phyloP scores from a whole-genome alignment of 441 rosid species.

The Macaranga tanarius region DNA sequence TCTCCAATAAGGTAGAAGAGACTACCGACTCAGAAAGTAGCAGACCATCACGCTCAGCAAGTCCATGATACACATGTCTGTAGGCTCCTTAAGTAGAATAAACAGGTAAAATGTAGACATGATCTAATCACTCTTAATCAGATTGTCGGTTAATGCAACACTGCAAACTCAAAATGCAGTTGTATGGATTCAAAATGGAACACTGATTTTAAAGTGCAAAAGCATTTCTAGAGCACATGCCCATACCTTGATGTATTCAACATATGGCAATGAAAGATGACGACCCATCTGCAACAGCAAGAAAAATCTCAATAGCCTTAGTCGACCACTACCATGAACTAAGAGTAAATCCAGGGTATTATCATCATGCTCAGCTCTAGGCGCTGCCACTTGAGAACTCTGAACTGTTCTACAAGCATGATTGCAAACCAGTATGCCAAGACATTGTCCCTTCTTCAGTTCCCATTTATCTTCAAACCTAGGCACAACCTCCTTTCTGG shows the following conservation, averaged over 20 bases:
- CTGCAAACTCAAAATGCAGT: constrained; percentile 3
- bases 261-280: constrained; percentile 91
- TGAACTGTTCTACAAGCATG: constrained; percentile 96
- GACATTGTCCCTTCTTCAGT: constrained; percentile 72
- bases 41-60: neutral
- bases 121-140: neutral
- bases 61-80: neutral
- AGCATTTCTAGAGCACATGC: constrained; percentile 13
- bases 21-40: neutral
- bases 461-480: constrained; percentile 76
- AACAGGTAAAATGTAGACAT: neutral
- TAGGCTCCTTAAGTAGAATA: neutral
- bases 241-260: constrained; percentile 87
- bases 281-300: constrained; percentile 78
- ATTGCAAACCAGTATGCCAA: constrained; percentile 89
- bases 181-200: neutral
- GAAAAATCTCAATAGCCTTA: constrained; percentile 79
- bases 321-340: constrained; percentile 89
- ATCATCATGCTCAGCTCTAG: constrained; percentile 89
- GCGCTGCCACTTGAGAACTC: constrained; percentile 94
- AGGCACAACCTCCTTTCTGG: constrained; percentile 49
- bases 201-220: constrained; percentile 1
- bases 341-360: constrained; percentile 80
- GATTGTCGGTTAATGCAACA: neutral
- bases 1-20: neutral